Conservation (phyloP, 495 filamentous ascomycete species). For the Lasiosphaeria hispida region DNA sequence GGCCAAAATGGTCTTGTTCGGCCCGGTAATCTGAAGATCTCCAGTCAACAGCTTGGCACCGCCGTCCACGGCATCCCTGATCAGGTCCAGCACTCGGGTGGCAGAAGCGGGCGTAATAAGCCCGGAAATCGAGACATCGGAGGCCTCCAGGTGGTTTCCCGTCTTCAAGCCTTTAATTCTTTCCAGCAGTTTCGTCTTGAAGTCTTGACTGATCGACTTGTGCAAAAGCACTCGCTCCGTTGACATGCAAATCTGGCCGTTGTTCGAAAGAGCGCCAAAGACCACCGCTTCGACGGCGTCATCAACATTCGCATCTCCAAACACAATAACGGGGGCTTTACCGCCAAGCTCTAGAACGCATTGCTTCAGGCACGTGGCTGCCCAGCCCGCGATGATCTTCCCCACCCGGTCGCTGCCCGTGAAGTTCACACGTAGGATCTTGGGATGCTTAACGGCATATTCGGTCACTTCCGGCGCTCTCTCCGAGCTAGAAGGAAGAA, state of each 20-base stretch:
- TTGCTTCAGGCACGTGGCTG: slow-evolving; percentile 57
- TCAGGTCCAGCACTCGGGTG: slow-evolving; percentile 54
- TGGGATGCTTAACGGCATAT: slow-evolving; percentile 46
- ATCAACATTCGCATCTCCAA: slow-evolving; percentile 35
- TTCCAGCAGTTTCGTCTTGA: slow-evolving; percentile 26
- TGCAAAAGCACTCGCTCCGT: slow-evolving; percentile 36
- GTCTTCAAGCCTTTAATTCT: slow-evolving; percentile 23
- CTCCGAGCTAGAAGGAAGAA: slow-evolving; percentile 41
- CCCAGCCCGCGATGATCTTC: slow-evolving; percentile 41
- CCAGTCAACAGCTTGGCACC: slow-evolving; percentile 33
- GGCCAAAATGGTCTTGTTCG: slow-evolving; percentile 27
- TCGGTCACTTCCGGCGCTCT: slow-evolving; percentile 47
- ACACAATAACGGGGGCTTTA: slow-evolving; percentile 33
- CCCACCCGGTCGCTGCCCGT: slow-evolving; percentile 37
- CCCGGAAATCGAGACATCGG: slow-evolving; percentile 45
- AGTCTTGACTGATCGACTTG: slow-evolving; percentile 23
- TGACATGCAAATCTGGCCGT: slow-evolving; percentile 39
- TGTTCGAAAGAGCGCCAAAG: slow-evolving; percentile 31
- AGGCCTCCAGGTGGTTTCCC: slow-evolving; percentile 38
- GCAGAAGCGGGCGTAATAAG: slow-evolving; percentile 54
- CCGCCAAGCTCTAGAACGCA: slow-evolving; percentile 45
- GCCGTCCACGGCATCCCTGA: slow-evolving; percentile 50
- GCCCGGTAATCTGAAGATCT: slow-evolving; percentile 24
- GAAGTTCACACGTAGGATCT: slow-evolving; percentile 48
- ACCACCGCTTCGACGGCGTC: slow-evolving; percentile 34